Evolutionary conservation across 495 filamentous ascomycete species (phyloP), one percentile per base, ranked within the genome.

Genomic region (Penicillium arizonense): DNA sequence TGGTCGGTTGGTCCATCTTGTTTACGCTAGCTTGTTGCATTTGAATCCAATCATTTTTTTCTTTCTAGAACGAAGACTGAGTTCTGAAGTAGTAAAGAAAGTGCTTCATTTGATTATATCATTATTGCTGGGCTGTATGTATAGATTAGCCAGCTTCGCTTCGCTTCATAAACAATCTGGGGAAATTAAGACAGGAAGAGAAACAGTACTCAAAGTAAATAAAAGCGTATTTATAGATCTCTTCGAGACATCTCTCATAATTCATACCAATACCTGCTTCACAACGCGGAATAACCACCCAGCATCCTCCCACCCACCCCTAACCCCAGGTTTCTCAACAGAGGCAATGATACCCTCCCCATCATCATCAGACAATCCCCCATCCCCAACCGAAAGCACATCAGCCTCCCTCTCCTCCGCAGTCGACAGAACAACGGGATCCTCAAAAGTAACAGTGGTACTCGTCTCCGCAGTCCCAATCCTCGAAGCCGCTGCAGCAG

Each of bases 241-340:
- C 24, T 8, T n/a, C n/a, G 14, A 38, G 18, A 23, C 8, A 34
- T 49, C 50, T 24, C 34, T 34, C 21, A 33, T 43, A 60, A 43
- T 43, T 74, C 68, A 89, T 47, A 88, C 65, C 20, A 95, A 67
- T 18, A 89, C 83, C 54, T 85, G 88, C 33, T 82, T 86, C 20
- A 89, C 86, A 44, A 92, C 83, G 41, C 82, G 85, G 44, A 96
- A 72, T 52, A 96, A 69, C 91, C 90, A 96, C 23, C 86, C 81
- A 33, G 88, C 91, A 74, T 96, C 91, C 52, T 86, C 80, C 91
- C 89, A 95, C 8, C 81, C 84, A 12, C 85, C 73, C 47, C 77
- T 68, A n/a, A 73, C 64, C 33, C 62, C 74, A 34, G 76, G 71
- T 35, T 69, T 78, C 57, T 75, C 78, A 34, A 56, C 53, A 36